These are phyloP conservation scores for Panicum miliaceum DNA, from an alignment of 176 grass and related monocot genomes.

Conservation along the genomic window DNA sequence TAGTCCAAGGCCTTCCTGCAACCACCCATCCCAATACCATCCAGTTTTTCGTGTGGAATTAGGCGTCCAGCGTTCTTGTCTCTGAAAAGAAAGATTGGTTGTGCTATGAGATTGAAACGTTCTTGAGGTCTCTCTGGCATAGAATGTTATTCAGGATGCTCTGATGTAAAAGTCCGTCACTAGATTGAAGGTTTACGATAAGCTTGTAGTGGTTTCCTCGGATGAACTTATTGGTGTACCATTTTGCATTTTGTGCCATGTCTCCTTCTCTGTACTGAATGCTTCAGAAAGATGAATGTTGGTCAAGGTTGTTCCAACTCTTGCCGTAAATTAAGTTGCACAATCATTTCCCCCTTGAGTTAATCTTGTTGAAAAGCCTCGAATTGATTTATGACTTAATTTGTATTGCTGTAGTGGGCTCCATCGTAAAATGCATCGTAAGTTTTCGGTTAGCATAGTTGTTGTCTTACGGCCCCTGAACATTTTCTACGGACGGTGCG, in stretches of 20 bases:
- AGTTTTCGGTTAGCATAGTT: too few species aligned
- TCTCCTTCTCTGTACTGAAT: not conserved
- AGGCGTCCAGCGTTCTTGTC: not conserved
- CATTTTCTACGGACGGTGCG: not conserved
- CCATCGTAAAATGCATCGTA: too few species aligned
- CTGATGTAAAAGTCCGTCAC: constrained; percentile 7
- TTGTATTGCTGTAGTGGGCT: too few species aligned
- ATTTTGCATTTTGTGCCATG: constrained; percentile 28
- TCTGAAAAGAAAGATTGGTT: not conserved
- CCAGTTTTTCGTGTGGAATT: not conserved
- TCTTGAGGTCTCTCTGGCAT: not conserved
- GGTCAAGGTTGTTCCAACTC: not conserved
- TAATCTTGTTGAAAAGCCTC: not conserved
- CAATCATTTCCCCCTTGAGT: not conserved
- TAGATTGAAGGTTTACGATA: not conserved
- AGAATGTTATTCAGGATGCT: not conserved
- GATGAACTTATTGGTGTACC: not conserved
- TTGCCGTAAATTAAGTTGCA: not conserved
- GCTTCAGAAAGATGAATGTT: not conserved
- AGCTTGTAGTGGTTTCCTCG: constrained; percentile 14
- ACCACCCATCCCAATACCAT: not conserved
- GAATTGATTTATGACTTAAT: not conserved
- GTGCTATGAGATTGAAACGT: not conserved
- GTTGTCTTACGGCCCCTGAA: too few species aligned
- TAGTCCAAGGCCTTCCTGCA: not conserved